phyloP scores from a whole-genome alignment of 306 rosid genomes.

The Carpinus viminea region DNA sequence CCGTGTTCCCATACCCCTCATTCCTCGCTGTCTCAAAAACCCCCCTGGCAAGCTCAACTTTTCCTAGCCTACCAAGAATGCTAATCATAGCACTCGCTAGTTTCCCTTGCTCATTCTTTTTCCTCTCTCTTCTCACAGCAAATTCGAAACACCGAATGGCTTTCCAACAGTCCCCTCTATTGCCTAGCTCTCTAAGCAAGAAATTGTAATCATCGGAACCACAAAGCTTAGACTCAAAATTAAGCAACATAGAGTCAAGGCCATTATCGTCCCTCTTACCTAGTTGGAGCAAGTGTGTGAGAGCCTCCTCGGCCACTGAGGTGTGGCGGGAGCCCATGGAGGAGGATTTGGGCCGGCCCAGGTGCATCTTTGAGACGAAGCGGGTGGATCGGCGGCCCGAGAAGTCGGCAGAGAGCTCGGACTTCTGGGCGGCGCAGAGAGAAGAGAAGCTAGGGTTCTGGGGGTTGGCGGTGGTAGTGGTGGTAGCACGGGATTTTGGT shows the following conservation, averaged over 20 bases:
- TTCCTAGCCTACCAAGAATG: conserved; percentile 83
- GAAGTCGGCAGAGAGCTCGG: conserved; percentile 61
- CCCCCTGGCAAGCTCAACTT: conserved; percentile 59
- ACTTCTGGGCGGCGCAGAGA: conserved; percentile 41
- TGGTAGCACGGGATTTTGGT: conserved; percentile 32
- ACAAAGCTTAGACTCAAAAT: conserved; percentile 54
- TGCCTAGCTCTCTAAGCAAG: conserved; percentile 67
- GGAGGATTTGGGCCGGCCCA: conserved; percentile 57
- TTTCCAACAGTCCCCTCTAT: conserved; percentile 60
- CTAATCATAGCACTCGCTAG: conserved; percentile 84
- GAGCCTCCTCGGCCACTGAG: conserved; percentile 69
- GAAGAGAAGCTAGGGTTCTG: conserved; percentile 49
- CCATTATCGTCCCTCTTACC: conserved; percentile 52
- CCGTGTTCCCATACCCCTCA: conserved; percentile 82
- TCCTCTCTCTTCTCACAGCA: conserved; percentile 54
- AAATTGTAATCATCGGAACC: conserved; percentile 71
- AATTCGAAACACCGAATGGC: conserved; percentile 65
- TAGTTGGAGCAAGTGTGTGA: conserved; percentile 40
- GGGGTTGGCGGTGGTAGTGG: conserved; percentile 15
- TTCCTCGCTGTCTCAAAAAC: conserved; percentile 60
- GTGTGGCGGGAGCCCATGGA: conserved; percentile 50
- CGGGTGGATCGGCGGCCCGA: conserved; percentile 86
- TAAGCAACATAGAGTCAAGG: conserved; percentile 52
- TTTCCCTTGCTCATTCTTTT: conserved; percentile 63
- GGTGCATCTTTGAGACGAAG: conserved; percentile 70